phyloP scores from a whole-genome alignment of 164 flowering plant species.

The Macadamia tetraphylla region DNA sequence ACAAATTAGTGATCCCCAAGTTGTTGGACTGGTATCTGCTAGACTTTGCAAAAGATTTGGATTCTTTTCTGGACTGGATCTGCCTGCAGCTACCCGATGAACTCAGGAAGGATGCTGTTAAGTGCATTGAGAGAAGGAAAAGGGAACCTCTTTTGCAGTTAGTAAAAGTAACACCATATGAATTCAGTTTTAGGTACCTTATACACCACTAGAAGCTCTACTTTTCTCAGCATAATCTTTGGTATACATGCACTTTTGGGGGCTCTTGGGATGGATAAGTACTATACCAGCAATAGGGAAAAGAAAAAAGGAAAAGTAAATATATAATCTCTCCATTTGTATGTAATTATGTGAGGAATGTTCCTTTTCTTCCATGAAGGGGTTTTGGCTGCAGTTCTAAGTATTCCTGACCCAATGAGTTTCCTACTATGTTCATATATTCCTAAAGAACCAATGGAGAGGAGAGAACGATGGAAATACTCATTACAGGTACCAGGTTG shows the following conservation, averaged over 20 bases:
- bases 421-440: too few species aligned
- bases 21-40: slow-evolving; percentile 85
- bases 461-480: too few species aligned
- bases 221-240: slow-evolving; percentile 3
- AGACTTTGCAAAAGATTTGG: slow-evolving; percentile 87
- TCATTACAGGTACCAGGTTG: too few species aligned
- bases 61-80: slow-evolving; percentile 84
- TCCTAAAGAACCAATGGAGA: too few species aligned
- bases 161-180: slow-evolving; percentile 68
- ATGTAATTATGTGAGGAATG: slow-evolving; percentile 17
- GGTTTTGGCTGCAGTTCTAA: slow-evolving; percentile 12
- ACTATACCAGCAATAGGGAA: not conserved
- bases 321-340: slow-evolving; percentile 15
- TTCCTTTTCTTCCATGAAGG: slow-evolving; percentile 5
- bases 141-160: slow-evolving; percentile 35
- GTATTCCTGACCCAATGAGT: too few species aligned
- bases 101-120: slow-evolving; percentile 54
- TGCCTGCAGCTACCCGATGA: slow-evolving; percentile 77
- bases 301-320: slow-evolving; percentile 13
- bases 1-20: slow-evolving; percentile 63
- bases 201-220: slow-evolving; percentile 30
- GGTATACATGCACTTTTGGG: slow-evolving; percentile 3
- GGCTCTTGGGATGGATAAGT: slow-evolving; percentile 6
- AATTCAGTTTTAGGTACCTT: slow-evolving; percentile 82
- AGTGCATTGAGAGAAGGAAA: slow-evolving; percentile 59